Base-by-base conservation (phyloP, 1,284 basidiomycete species). In the Afroboletus lepidellus region DNA sequence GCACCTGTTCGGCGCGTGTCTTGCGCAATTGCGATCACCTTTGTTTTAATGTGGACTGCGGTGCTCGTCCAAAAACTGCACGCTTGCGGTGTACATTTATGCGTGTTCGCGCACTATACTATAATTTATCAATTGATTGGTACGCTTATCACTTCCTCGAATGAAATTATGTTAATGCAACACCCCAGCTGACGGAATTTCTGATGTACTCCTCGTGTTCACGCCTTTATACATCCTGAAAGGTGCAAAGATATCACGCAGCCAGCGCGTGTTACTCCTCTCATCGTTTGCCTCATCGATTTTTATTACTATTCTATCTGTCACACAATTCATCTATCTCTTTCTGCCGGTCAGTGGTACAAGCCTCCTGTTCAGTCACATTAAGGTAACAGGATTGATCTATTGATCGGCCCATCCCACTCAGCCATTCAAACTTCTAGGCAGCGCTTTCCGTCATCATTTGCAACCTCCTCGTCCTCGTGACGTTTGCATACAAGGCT, bases 121-220 rank as follows among this genome's bases (percentile, higher is more conserved):
- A 30, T 37, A 1, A 45, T 63, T 33, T 51, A 42, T 34, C 59
- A 61, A 37, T 39, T 61, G 16, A 50, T 33, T 24, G 43, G 60
- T 61, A 42, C 11, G 60, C 39, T 15, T 33, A 23, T 44, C 34
- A 15, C 41, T 47, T 27, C 6, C 4, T 3, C 38, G 9, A 25
- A 2, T 13, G 32, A 27, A 4, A 25, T 1, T 32, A 18, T 29
- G 11, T 24, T 13, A 32, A 56, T 39, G 8, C 38, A 38, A 30
- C 6, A 13, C 30, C 2, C 15, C 32, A 65, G 62, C 54, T 15
- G 65, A 67, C 41, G 37, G 16, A 8, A 53, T 77, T 65, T 46
- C 69, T 60, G 42, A 75, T 9, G 6, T 18, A 8, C 20, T 55
- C 39, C 53, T 60, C 24, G 46, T 58, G 41, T 38, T 50, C 11